Percentiles rank a stretch among this genome's conserved stretches.
phyloP scores from a whole-genome alignment of 495 filamentous ascomycete genomes.

The Stereocaulon alpinum region DNA sequence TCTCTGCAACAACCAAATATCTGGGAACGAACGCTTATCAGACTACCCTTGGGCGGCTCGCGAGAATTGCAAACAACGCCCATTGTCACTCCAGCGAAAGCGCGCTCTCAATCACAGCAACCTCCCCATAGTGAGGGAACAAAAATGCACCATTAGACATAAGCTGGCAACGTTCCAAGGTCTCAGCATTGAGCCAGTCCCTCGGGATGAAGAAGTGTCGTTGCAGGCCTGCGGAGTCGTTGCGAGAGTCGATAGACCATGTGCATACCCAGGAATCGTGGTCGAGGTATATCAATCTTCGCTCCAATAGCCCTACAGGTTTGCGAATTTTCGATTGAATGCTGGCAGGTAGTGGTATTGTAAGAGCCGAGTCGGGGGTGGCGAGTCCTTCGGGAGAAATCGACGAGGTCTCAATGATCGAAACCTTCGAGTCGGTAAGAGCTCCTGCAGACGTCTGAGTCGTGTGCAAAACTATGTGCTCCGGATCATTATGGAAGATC shows the following conservation, averaged over 20 bases:
- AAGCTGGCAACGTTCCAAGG: conserved; percentile 7
- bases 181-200: conserved; percentile 10
- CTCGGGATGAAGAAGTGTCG: conserved; percentile 5
- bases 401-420: background rate
- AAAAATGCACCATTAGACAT: background rate
- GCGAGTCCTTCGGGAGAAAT: background rate
- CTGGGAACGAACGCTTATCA: no score
- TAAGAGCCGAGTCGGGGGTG: background rate
- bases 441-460: background rate
- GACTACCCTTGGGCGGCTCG: no score
- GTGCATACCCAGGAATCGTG: conserved; percentile 12
- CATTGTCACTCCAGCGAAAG: background rate
- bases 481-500: background rate
- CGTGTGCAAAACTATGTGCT: background rate
- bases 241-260: background rate
- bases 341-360: background rate
- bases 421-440: background rate
- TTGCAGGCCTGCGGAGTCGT: background rate
- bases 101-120: conserved; percentile 6
- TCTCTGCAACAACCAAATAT: no score
- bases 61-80: no score
- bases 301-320: background rate
- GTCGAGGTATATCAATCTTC: conserved; percentile 8
- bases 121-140: conserved; percentile 3
- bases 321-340: background rate